These are phyloP conservation scores for Buddleja alternifolia DNA, from an alignment of 257 asterid species.

Conservation along the genomic window DNA sequence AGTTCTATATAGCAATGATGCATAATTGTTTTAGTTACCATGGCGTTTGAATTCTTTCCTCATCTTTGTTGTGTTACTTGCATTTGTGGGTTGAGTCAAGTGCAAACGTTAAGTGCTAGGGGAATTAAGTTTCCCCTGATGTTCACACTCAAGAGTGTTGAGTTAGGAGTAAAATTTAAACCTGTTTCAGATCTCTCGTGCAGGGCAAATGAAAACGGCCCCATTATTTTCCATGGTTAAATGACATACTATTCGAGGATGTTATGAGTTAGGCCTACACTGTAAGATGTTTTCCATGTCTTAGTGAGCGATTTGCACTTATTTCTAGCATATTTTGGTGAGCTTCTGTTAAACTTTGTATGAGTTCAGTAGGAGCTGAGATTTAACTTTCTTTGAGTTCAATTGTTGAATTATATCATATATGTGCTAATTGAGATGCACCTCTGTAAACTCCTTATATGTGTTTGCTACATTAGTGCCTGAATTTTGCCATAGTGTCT, in stretches of 20 bases:
- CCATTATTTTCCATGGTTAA: neutral
- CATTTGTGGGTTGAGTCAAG: neutral
- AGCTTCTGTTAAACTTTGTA: neutral
- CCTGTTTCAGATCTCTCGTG: neutral
- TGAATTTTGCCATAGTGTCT: constrained; percentile 36
- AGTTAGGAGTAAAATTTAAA: neutral
- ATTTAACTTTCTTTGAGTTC: neutral
- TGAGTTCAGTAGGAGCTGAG: neutral
- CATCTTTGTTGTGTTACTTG: neutral
- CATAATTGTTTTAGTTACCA: neutral
- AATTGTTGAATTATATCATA: neutral
- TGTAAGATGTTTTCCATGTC: neutral
- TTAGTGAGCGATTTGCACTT: neutral
- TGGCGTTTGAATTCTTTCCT: neutral
- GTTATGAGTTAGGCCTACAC: neutral
- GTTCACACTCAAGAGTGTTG: neutral
- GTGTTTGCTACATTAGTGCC: neutral
- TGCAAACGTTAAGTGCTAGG: neutral
- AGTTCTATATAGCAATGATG: neutral
- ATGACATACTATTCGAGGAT: neutral
- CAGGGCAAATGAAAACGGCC: neutral
- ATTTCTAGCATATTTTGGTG: neutral
- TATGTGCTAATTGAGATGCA: neutral
- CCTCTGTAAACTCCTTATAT: neutral
- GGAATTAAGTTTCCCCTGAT: neutral